Conservation (phyloP, 352 stramenopile genomes). For the Saprolegnia diclina region DNA sequence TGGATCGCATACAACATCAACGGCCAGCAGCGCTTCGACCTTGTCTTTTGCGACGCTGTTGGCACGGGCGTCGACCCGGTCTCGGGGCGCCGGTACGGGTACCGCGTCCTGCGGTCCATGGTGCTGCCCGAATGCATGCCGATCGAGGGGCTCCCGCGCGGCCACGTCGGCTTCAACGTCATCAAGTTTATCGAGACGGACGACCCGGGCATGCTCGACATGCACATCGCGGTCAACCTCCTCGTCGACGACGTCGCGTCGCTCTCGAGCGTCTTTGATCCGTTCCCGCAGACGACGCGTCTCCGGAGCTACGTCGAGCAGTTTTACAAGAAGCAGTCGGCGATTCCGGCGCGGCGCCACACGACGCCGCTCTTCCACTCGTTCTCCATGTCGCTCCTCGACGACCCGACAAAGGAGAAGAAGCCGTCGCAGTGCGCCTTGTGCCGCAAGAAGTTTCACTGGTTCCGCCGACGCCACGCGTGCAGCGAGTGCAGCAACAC, state of each 20-base stretch:
- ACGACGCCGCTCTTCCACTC: conserved; percentile 9
- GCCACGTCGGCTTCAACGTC: conserved; percentile 26
- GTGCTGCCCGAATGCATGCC: conserved; percentile 14
- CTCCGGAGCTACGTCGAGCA: conserved; percentile 14
- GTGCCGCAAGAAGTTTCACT: conserved; percentile 26
- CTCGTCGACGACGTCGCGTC: conserved; percentile 24
- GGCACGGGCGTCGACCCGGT: conserved; percentile 6
- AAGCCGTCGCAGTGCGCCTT: conserved; percentile 14
- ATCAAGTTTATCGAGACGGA: conserved; percentile 26
- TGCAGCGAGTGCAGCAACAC: conserved; percentile 26
- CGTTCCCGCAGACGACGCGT: conserved; percentile 23
- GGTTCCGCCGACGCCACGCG: conserved; percentile 17
- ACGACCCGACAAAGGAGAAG: neutral
- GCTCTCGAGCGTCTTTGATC: conserved; percentile 25
- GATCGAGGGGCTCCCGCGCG: conserved; percentile 2
- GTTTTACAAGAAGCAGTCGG: conserved; percentile 3
- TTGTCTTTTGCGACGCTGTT: conserved; percentile 25
- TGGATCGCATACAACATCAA: conserved; percentile 23
- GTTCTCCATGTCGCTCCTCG: neutral
- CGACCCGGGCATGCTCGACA: conserved; percentile 20
- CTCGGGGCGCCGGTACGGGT: conserved; percentile 14
- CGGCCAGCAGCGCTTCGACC: conserved; percentile 10
- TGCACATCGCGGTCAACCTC: conserved; percentile 23
- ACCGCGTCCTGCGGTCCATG: conserved; percentile 24
- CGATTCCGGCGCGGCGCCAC: neutral